Percentiles rank a stretch among this genome's conserved stretches.
phyloP scores from a whole-genome alignment of 495 filamentous ascomycete species.

The Xylaria telfairii region DNA sequence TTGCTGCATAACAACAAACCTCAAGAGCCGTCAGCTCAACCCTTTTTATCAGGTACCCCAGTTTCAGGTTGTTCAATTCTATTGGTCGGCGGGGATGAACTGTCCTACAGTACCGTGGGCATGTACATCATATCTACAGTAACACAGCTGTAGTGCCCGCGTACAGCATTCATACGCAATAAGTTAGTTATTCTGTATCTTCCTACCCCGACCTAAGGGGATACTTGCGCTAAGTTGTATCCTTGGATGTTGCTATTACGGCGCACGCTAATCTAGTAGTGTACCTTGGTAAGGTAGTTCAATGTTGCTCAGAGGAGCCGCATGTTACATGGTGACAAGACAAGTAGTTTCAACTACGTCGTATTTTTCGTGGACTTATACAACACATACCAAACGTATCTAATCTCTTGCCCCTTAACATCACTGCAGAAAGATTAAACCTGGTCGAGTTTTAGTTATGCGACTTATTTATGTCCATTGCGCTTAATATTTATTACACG shows the following conservation, averaged over 20 bases:
- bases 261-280: not conserved
- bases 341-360: not conserved
- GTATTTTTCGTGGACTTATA: not conserved
- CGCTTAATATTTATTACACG: not conserved
- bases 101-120: not conserved
- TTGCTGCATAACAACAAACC: slow-evolving; percentile 21
- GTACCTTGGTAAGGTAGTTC: not conserved
- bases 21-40: slow-evolving; percentile 10
- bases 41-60: slow-evolving; percentile 13
- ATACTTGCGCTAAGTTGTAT: no score
- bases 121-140: not conserved
- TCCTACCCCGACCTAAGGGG: no score
- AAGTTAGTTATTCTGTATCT: no score
- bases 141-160: not conserved
- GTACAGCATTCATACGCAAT: not conserved
- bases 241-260: not conserved
- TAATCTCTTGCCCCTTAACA: no score
- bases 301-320: not conserved
- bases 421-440: no score
- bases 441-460: not conserved
- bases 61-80: slow-evolving; percentile 2
- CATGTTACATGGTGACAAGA: not conserved
- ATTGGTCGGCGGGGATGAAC: slow-evolving; percentile 16
- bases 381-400: not conserved
- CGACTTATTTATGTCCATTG: not conserved